A percentile compares a stretch with the other conserved stretches of the same genome.
Conservation (phyloP, 2,329 filamentous ascomycete genomes). For the Ceratocystiopsis brevicomis region DNA sequence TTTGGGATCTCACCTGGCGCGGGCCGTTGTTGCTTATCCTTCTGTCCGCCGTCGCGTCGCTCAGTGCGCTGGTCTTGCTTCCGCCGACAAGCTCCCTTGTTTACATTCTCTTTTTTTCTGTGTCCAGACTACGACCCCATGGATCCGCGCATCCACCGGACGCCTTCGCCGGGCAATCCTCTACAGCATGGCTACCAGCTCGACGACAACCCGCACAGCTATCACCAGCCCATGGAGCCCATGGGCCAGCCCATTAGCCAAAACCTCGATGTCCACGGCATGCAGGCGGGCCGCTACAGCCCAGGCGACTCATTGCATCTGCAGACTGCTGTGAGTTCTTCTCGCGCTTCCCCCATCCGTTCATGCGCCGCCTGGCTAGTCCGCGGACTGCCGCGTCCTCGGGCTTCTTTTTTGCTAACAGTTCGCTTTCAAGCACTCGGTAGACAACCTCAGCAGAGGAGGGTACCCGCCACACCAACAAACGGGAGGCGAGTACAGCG, state of each 20-base stretch:
- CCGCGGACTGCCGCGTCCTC: too few species aligned
- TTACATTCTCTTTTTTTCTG: neutral
- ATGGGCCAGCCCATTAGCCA: slow-evolving; percentile 35
- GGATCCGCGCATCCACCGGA: slow-evolving; percentile 38
- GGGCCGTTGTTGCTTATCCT: neutral
- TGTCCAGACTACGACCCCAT: slow-evolving; percentile 38
- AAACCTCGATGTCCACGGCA: too few species aligned
- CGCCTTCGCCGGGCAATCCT: slow-evolving; percentile 61
- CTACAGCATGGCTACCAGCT: slow-evolving; percentile 61
- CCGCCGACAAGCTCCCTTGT: neutral
- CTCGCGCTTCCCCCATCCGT: neutral
- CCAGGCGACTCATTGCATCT: slow-evolving; percentile 61
- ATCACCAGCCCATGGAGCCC: slow-evolving; percentile 34
- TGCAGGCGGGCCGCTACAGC: slow-evolving; percentile 21
- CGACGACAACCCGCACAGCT: slow-evolving; percentile 54
- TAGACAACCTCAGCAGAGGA: slow-evolving; percentile 27
- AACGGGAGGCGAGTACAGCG: slow-evolving; percentile 44
- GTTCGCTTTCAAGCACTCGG: slow-evolving; percentile 24
- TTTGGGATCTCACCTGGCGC: neutral
- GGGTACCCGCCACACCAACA: slow-evolving; percentile 27
- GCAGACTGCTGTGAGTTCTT: slow-evolving; percentile 58
- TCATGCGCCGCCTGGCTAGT: too few species aligned
- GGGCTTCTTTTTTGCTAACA: too few species aligned
- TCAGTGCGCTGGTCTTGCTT: neutral
- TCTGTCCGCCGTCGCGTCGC: neutral